phyloP scores from a whole-genome alignment of 495 filamentous ascomycete genomes.

The Thozetella sp. region DNA sequence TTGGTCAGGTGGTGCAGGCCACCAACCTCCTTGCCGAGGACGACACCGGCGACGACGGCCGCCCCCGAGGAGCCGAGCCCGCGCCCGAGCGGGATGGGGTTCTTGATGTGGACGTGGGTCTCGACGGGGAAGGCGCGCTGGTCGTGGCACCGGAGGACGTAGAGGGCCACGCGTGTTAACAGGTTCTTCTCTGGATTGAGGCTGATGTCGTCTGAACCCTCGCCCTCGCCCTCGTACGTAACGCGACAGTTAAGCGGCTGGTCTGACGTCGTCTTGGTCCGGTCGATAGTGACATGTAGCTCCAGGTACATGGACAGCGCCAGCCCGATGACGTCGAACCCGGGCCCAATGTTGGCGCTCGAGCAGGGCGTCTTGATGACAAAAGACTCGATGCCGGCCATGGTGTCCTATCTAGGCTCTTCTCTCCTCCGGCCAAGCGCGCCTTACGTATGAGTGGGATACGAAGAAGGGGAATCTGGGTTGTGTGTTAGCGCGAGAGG shows the following conservation, averaged over 20 bases:
- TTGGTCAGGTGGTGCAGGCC: slow-evolving; percentile 73
- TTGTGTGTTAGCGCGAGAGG: no score
- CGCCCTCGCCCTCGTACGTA: slow-evolving; percentile 83
- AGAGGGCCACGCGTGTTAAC: slow-evolving; percentile 87
- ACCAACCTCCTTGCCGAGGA: slow-evolving; percentile 88
- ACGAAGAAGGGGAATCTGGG: no score
- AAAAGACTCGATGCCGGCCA: slow-evolving; percentile 46
- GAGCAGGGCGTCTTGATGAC: slow-evolving; percentile 78
- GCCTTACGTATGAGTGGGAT: no score
- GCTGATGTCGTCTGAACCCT: slow-evolving; percentile 72
- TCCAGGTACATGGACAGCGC: slow-evolving; percentile 91
- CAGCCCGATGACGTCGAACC: slow-evolving; percentile 96
- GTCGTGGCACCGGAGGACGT: slow-evolving; percentile 89
- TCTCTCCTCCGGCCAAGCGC: no score
- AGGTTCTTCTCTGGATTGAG: slow-evolving; percentile 82
- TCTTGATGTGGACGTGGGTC: slow-evolving; percentile 90
- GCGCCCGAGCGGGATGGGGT: slow-evolving; percentile 88
- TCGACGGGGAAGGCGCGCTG: slow-evolving; percentile 77
- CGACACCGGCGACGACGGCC: slow-evolving; percentile 91
- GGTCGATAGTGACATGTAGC: slow-evolving; percentile 72
- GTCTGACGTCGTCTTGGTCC: slow-evolving; percentile 46
- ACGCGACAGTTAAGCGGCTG: slow-evolving; percentile 82
- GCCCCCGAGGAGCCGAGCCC: slow-evolving; percentile 92
- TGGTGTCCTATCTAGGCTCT: background rate
- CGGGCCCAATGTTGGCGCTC: slow-evolving; percentile 93